Conservation (phyloP, 306 rosid genomes). For the Vicia villosa region DNA sequence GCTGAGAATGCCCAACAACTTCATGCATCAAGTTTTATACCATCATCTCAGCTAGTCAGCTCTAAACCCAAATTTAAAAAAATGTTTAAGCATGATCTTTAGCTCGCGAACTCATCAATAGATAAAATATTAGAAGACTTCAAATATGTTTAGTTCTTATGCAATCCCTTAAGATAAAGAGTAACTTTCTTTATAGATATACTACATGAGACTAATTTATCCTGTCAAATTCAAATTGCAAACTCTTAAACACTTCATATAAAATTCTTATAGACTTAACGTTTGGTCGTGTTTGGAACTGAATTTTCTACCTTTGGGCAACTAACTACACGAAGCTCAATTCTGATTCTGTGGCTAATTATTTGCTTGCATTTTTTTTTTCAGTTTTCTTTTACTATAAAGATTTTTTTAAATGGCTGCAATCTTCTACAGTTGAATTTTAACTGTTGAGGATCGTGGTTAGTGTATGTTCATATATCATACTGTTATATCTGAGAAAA, state of each 20-base stretch:
- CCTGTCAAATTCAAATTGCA: background rate
- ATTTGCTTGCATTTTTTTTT: background rate
- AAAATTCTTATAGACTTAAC: background rate
- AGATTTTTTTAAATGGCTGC: background rate
- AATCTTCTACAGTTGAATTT: background rate
- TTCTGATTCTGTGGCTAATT: too few relatives aligned
- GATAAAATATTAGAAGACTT: slow-evolving; percentile 6
- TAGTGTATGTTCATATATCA: background rate
- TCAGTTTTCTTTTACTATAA: background rate
- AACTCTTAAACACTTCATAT: background rate
- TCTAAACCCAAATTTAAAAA: background rate
- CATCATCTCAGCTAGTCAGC: slow-evolving; percentile 5
- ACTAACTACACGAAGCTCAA: background rate
- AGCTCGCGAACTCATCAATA: slow-evolving; percentile 8
- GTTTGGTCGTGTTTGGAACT: background rate
- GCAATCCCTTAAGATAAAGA: background rate
- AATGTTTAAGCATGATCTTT: slow-evolving; percentile 3
- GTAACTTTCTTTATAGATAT: background rate
- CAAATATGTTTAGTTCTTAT: background rate
- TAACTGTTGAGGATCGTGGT: background rate
- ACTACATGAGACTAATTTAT: background rate
- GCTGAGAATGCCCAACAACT: slow-evolving; percentile 90
- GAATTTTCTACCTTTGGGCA: background rate
- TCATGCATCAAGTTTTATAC: slow-evolving; percentile 49
- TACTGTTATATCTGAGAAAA: background rate